Evolutionary conservation across 805 yeast species (phyloP), one percentile per base, ranked within the genome.

Genomic region (Hyphopichia homilentoma): DNA sequence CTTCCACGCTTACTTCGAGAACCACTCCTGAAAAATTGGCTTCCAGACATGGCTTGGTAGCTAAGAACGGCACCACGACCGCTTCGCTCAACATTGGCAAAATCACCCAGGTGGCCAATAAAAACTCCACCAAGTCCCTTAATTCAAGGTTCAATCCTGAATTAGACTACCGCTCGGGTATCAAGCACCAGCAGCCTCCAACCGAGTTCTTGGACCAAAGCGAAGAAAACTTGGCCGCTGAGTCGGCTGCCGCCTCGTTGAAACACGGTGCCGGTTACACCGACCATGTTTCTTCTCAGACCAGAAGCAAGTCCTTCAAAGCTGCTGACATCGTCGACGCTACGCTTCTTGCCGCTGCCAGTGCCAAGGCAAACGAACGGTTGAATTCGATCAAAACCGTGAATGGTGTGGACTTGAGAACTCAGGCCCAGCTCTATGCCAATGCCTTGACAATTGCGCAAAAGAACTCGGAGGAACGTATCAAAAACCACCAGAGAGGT

Each of bases 371-470:
- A 7, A 52, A 64, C 38, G 62, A 60, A 31, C 52, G 70, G 28
- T 52, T 67, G 40, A 44, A 55, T 31, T 42, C 61, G 2, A 39
- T 66, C 33, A 50, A 48, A 29, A 40, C 49, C n/a, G 36, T 49
- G 4, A 30, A 42, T 16, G 57, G 59, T 5, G 45, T 39, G 25
- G 62, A 52, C 44, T 68, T 52, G 54, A 65, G 43, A 55, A 66
- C 45, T 44, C 70, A 53, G 56, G 75, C 75, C 12, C 77, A 73
- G 28, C 71, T 65, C 51, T 86, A 86, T 61, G 77, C 77, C 41
- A 73, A 74, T 42, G 97, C 96, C 2, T 70, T 82, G 33, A 79
- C 80, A 19, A 62, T 84, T 40, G 96, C 96, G 2, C 84, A 83
- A 52, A 73, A 74, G 40, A 77, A 78, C 47, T 66, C 73, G 29